Conservation (phyloP, 768 basidiomycete species). For the Podaxis mareebaensis region DNA sequence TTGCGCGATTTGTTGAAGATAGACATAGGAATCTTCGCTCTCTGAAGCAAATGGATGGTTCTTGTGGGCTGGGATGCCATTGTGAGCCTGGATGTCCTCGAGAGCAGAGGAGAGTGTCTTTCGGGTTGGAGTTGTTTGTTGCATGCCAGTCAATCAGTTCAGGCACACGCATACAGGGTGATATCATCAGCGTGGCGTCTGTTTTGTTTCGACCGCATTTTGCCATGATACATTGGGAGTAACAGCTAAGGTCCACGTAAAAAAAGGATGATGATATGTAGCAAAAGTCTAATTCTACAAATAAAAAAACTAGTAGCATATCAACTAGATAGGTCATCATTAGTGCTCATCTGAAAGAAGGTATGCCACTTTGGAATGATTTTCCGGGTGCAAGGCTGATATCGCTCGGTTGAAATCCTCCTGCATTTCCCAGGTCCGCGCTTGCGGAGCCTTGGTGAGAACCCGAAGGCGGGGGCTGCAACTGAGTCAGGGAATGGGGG, state of each 20-base stretch:
- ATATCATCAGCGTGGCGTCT: no score
- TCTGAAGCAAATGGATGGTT: conserved; percentile 47
- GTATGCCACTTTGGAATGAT: conserved; percentile 22
- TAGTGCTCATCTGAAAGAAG: conserved; percentile 16
- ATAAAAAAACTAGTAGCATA: background rate
- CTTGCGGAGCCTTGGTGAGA: background rate
- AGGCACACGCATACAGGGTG: background rate
- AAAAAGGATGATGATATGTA: background rate
- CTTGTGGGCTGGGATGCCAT: conserved; percentile 29
- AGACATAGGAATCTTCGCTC: conserved; percentile 40
- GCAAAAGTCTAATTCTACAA: background rate
- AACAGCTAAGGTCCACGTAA: no score
- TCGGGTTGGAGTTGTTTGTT: conserved; percentile 8
- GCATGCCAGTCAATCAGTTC: conserved; percentile 7
- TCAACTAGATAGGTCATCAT: background rate
- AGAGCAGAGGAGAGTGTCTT: conserved; percentile 11
- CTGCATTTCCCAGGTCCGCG: conserved; percentile 25
- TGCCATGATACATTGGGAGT: no score
- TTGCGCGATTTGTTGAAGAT: conserved; percentile 42
- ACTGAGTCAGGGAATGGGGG: conserved; percentile 12
- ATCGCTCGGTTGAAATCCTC: conserved; percentile 26
- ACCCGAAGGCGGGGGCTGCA: conserved; percentile 20
- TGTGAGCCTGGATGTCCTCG: conserved; percentile 9
- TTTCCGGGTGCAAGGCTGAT: conserved; percentile 22
- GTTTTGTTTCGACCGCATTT: no score